These are phyloP conservation scores for Gracilaria caudata DNA, from an alignment of 23 red algal species.

Conservation along the genomic window DNA sequence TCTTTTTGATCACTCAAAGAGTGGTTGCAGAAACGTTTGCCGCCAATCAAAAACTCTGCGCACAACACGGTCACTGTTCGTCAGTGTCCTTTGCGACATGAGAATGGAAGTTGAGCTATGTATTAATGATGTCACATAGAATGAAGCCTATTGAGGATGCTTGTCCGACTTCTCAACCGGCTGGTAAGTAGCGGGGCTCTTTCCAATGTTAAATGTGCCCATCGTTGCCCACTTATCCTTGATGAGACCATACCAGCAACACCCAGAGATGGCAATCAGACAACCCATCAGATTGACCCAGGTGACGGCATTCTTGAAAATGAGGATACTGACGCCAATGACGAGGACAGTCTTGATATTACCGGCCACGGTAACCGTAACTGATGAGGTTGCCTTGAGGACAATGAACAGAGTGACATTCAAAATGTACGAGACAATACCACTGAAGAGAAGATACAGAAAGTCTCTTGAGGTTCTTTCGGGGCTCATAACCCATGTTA, in stretches of 20 bases:
- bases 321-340: conserved; percentile 75
- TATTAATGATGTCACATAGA: not conserved
- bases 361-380: conserved; percentile 88
- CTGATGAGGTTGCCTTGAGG: conserved; percentile 80
- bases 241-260: conserved; percentile 85
- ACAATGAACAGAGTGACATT: conserved; percentile 87
- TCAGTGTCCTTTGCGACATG: not conserved
- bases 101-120: not conserved
- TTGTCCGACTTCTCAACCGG: conserved; percentile 58
- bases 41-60: not conserved
- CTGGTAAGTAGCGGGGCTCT: conserved; percentile 24
- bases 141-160: not conserved
- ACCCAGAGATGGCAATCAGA: conserved; percentile 74
- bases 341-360: conserved; percentile 89
- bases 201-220: conserved; percentile 70
- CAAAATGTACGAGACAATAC: conserved; percentile 72
- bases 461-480: conserved; percentile 38
- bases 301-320: conserved; percentile 83
- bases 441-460: conserved; percentile 53
- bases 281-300: conserved; percentile 78
- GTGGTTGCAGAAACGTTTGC: not conserved
- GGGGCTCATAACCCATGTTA: conserved; percentile 48
- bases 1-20: not conserved
- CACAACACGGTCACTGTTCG: not conserved
- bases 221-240: conserved; percentile 84